These are phyloP conservation scores for Trichoderma lentiforme DNA, from an alignment of 2,329 filamentous ascomycete genomes.

Conservation along the genomic window DNA sequence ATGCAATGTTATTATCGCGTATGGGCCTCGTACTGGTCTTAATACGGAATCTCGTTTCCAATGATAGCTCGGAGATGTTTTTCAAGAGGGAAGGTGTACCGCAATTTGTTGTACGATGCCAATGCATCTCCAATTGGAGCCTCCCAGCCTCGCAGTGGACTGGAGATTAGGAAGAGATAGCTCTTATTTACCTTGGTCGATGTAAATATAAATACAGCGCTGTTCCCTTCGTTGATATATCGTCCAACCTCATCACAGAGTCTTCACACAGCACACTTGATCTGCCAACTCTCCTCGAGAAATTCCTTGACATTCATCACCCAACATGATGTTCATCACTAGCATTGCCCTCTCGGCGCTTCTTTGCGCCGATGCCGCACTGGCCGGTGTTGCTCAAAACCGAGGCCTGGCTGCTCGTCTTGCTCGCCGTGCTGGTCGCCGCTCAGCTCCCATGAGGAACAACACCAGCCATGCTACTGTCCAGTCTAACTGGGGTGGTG, in stretches of 20 bases:
- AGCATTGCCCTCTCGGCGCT: background rate
- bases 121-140: background rate
- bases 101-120: background rate
- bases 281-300: background rate
- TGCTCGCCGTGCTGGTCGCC: conserved; percentile 8
- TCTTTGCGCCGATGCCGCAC: conserved; percentile 3
- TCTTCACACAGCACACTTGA: background rate
- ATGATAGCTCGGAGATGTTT: background rate
- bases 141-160: background rate
- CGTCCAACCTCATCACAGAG: background rate
- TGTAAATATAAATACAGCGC: background rate
- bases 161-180: background rate
- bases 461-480: background rate
- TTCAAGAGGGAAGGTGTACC: conserved; percentile 8
- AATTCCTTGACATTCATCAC: background rate
- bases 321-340: conserved; percentile 3
- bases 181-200: background rate
- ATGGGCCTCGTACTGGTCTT: background rate
- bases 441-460: background rate
- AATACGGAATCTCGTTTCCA: background rate
- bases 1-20: background rate
- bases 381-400: background rate
- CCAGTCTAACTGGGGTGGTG: conserved; percentile 13
- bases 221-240: background rate
- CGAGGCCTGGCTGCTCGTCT: conserved; percentile 5